Conservation (phyloP, 2,329 filamentous ascomycete species). For the Immersiporthe knoxdaviesiana region DNA sequence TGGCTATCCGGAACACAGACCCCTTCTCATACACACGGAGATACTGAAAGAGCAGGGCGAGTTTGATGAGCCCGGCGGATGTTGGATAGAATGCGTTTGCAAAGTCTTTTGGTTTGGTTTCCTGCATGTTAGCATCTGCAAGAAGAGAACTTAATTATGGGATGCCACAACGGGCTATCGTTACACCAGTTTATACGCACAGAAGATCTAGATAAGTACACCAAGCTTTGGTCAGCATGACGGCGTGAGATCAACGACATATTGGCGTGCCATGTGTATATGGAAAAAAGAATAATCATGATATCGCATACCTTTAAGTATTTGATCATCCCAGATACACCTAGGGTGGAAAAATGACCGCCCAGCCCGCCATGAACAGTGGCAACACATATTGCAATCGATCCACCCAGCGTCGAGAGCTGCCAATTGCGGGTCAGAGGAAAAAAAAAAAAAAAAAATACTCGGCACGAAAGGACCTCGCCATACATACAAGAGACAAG, state of each 20-base stretch:
- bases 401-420: conserved; percentile 10
- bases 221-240: background rate
- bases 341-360: conserved; percentile 19
- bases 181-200: background rate
- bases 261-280: background rate
- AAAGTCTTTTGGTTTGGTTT: conserved; percentile 16
- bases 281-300: too few relatives aligned
- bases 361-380: conserved; percentile 18
- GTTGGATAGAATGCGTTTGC: conserved; percentile 32
- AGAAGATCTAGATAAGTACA: conserved; percentile 26
- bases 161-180: too few relatives aligned
- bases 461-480: background rate
- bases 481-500: conserved; percentile 28
- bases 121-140: background rate
- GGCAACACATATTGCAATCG: conserved; percentile 20
- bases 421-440: conserved; percentile 3
- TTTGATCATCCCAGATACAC: background rate
- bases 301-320: conserved; percentile 27
- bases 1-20: conserved; percentile 28
- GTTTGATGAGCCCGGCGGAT: conserved; percentile 32
- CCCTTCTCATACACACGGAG: conserved; percentile 31
- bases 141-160: background rate
- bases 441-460: too few relatives aligned
- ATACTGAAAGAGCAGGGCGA: conserved; percentile 34
- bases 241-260: background rate